Conservation (phyloP, 2,329 filamentous ascomycete species). For the Aspergillus cejpii region DNA sequence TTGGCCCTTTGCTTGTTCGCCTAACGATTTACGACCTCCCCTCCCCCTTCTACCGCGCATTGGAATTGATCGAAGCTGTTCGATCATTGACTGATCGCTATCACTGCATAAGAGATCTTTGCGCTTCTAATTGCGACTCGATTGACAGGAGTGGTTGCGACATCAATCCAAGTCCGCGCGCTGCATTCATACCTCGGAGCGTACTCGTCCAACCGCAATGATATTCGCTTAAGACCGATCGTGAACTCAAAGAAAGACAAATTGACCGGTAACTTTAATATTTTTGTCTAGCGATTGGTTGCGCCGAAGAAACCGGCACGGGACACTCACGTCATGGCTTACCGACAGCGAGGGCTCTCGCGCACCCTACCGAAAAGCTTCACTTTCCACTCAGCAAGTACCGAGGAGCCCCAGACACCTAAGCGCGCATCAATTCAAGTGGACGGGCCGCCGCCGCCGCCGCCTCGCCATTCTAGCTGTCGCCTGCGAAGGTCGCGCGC, state of each 20-base stretch:
- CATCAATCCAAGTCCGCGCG: not conserved
- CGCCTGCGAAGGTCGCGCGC: conserved; percentile 38
- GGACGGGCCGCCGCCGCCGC: conserved; percentile 41
- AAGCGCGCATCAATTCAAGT: conserved; percentile 36
- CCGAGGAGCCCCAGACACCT: conserved; percentile 39
- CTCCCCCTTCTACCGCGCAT: conserved; percentile 9
- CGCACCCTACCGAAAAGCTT: conserved; percentile 45
- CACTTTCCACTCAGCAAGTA: conserved; percentile 34
- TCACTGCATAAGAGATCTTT: not conserved
- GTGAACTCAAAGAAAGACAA: not conserved
- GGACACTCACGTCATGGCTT: conserved; percentile 29
- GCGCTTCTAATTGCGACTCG: not conserved
- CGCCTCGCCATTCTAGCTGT: conserved; percentile 40
- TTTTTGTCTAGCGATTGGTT: not conserved
- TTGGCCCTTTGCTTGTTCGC: conserved; percentile 11
- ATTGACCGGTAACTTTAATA: not conserved
- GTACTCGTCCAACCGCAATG: not conserved
- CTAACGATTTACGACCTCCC: conserved; percentile 20
- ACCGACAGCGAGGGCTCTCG: conserved; percentile 37
- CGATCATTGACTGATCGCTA: conserved; percentile 7
- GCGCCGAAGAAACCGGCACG: not conserved
- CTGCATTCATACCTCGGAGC: not conserved
- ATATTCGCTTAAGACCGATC: not conserved
- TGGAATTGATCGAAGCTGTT: conserved; percentile 7
- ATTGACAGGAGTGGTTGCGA: not conserved